phyloP scores from a whole-genome alignment of 495 filamentous ascomycete species.

The Extremus antarcticus region DNA sequence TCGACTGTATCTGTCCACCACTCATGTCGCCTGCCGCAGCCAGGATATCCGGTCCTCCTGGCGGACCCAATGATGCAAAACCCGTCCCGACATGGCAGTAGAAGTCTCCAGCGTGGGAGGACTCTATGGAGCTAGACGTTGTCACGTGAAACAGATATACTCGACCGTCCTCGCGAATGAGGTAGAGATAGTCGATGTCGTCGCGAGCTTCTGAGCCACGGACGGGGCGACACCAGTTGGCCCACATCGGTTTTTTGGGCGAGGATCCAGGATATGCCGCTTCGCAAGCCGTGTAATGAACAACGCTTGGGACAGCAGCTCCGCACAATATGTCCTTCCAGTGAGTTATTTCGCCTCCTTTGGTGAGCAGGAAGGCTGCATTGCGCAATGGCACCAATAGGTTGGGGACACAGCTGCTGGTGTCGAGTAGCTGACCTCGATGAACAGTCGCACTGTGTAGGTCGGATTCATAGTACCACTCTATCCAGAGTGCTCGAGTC shows the following conservation, averaged over 20 bases:
- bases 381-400: slow-evolving; percentile 20
- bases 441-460: background rate
- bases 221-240: slow-evolving; percentile 25
- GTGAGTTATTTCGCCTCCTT: slow-evolving; percentile 3
- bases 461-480: slow-evolving; percentile 9
- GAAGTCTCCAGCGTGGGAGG: slow-evolving; percentile 42
- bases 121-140: slow-evolving; percentile 32
- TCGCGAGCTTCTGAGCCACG: background rate
- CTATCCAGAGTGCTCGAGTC: slow-evolving; percentile 12
- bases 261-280: slow-evolving; percentile 13
- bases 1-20: slow-evolving; percentile 39
- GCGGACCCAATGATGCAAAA: slow-evolving; percentile 49
- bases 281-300: background rate
- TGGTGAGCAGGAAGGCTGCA: slow-evolving; percentile 18
- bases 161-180: slow-evolving; percentile 39
- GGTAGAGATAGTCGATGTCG: slow-evolving; percentile 26
- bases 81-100: slow-evolving; percentile 52
- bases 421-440: background rate
- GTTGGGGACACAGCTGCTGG: background rate
- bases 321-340: slow-evolving; percentile 14
- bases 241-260: slow-evolving; percentile 21
- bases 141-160: slow-evolving; percentile 1
- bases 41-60: slow-evolving; percentile 57
- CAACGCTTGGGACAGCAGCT: background rate
- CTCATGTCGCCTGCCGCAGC: slow-evolving; percentile 71